phyloP scores from a whole-genome alignment of 2,329 filamentous ascomycete species.

The Alternaria sp. region DNA sequence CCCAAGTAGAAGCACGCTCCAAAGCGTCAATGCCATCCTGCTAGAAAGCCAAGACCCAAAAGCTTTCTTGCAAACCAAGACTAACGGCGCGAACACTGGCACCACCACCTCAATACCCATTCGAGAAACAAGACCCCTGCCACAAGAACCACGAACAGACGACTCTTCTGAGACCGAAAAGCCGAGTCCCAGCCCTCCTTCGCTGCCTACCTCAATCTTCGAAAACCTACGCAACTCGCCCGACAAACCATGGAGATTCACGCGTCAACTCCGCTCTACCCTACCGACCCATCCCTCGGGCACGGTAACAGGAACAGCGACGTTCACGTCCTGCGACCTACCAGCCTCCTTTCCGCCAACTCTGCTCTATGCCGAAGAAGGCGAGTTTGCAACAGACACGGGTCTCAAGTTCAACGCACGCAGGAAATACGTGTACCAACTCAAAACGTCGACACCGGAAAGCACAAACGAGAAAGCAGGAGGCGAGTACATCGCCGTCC shows the following conservation, averaged over 20 bases:
- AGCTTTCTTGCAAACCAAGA: not conserved
- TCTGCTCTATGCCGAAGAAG: slow-evolving; percentile 72
- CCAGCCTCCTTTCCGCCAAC: slow-evolving; percentile 51
- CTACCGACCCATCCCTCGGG: slow-evolving; percentile 70
- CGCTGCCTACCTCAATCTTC: slow-evolving; percentile 18
- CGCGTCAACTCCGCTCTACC: slow-evolving; percentile 62
- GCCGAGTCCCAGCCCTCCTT: not conserved
- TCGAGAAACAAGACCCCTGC: not conserved
- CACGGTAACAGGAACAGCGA: slow-evolving; percentile 68
- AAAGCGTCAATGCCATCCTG: slow-evolving; percentile 89
- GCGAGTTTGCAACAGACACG: slow-evolving; percentile 65
- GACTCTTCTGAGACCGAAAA: not conserved
- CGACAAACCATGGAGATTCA: slow-evolving; percentile 64
- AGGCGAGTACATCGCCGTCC: slow-evolving; percentile 9
- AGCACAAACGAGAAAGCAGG: not conserved
- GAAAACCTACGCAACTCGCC: slow-evolving; percentile 8
- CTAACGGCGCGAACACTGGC: not conserved
- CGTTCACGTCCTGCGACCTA: slow-evolving; percentile 64
- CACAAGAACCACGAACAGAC: not conserved
- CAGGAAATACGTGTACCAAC: slow-evolving; percentile 75
- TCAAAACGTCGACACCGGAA: slow-evolving; percentile 49
- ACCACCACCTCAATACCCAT: not conserved
- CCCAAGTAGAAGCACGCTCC: slow-evolving; percentile 82
- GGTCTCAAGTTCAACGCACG: slow-evolving; percentile 65
- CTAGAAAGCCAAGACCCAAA: slow-evolving; percentile 57